A percentile compares a stretch with the other conserved stretches of the same genome.
Conservation (phyloP, 129 eudicot species). For the Artemisia argyi region DNA sequence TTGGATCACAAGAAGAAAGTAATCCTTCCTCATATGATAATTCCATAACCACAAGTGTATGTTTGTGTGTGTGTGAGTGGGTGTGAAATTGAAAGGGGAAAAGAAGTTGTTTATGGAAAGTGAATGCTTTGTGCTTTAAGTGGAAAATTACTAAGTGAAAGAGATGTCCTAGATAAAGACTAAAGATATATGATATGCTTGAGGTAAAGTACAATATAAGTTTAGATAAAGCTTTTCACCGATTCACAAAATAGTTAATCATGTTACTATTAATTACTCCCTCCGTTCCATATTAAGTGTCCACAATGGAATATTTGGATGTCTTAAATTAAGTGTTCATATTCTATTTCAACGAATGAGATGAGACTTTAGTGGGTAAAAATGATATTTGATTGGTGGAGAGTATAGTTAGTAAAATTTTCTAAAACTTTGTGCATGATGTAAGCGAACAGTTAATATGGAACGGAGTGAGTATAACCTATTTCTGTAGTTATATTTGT, state of each 20-base stretch:
- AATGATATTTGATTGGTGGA: too few relatives aligned
- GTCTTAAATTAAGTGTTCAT: too few relatives aligned
- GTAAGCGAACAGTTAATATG: too few relatives aligned
- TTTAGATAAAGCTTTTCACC: constrained; percentile 42
- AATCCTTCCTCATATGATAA: constrained; percentile 4
- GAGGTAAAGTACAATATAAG: constrained; percentile 33
- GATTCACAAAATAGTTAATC: constrained; percentile 18
- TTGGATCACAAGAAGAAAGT: constrained; percentile 23
- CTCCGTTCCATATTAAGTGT: too few relatives aligned
- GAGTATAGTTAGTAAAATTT: too few relatives aligned
- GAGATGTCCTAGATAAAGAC: constrained; percentile 30
- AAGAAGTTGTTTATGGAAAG: constrained; percentile 32
- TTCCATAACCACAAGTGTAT: constrained; percentile 24
- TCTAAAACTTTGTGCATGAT: too few relatives aligned
- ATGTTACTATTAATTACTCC: constrained; percentile 13
- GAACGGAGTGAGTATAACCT: too few relatives aligned
- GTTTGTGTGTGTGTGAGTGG: constrained; percentile 10
- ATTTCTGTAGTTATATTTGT: constrained; percentile 10
- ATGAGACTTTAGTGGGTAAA: too few relatives aligned
- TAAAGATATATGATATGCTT: constrained; percentile 26
- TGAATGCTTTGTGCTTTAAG: constrained; percentile 41
- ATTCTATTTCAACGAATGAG: too few relatives aligned
- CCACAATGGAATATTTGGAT: too few relatives aligned
- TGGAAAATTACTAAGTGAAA: constrained; percentile 43
- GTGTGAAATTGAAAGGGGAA: constrained; percentile 36